Conservation (phyloP, 2,329 filamentous ascomycete genomes). For the Metarhizium brunneum region DNA sequence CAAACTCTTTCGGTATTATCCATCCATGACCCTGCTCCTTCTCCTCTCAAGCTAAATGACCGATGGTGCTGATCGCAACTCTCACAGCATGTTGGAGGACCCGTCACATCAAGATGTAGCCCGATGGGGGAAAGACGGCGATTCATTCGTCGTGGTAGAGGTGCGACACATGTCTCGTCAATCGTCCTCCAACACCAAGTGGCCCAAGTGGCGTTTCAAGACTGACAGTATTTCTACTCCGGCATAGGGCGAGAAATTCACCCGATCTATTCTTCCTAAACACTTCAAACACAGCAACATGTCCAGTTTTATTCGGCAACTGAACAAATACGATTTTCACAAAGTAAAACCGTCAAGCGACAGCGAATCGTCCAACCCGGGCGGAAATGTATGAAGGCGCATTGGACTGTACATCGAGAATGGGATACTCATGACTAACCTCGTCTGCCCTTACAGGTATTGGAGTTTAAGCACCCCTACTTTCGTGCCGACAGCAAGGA, state of each 20-base stretch:
- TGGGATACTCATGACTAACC: slow-evolving; percentile 3
- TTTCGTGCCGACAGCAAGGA: slow-evolving; percentile 96
- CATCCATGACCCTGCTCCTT: not conserved
- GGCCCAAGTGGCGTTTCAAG: not conserved
- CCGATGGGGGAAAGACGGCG: slow-evolving; percentile 87
- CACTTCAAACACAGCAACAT: slow-evolving; percentile 99
- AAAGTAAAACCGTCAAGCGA: slow-evolving; percentile 62
- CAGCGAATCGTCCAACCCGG: slow-evolving; percentile 21
- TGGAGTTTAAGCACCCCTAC: slow-evolving; percentile 91
- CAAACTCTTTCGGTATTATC: slow-evolving; percentile 86
- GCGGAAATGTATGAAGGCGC: slow-evolving; percentile 24
- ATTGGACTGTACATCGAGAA: not conserved
- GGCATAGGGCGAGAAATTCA: slow-evolving; percentile 88
- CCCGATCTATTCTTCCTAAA: slow-evolving; percentile 91
- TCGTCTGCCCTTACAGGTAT: slow-evolving; percentile 30
- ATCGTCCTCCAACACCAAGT: not conserved
- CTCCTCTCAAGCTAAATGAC: not conserved
- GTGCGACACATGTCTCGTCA: slow-evolving; percentile 38
- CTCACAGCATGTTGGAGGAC: slow-evolving; percentile 73
- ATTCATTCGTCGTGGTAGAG: slow-evolving; percentile 96
- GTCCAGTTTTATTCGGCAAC: slow-evolving; percentile 87
- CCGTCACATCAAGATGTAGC: slow-evolving; percentile 88
- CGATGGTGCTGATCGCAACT: slow-evolving; percentile 8
- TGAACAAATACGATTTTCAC: slow-evolving; percentile 98
- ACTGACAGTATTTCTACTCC: slow-evolving; percentile 2